Evolutionary conservation across 768 basidiomycete species (phyloP).

Genomic region (Tricholoma matsutake): DNA sequence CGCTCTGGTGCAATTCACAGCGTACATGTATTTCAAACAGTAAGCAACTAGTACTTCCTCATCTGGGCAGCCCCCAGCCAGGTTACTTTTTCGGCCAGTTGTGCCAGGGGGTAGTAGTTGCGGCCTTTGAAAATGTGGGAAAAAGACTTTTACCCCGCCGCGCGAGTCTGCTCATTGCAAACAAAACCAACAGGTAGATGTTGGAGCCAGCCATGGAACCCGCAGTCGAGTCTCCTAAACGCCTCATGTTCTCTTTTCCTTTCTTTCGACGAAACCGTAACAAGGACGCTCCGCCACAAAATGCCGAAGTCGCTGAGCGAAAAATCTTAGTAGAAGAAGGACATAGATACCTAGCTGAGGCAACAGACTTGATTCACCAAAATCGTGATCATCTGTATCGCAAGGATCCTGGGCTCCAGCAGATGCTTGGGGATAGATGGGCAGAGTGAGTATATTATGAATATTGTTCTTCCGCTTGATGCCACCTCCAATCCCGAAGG

Average conservation of each 20-base stretch:
- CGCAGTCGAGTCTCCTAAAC: conserved; percentile 1
- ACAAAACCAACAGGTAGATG: background rate
- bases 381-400: conserved; percentile 17
- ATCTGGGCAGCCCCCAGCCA: no score
- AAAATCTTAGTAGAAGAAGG: conserved; percentile 19
- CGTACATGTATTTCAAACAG: no score
- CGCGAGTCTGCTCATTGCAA: no score
- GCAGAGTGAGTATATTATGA: conserved; percentile 16
- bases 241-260: conserved; percentile 9
- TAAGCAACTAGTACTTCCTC: no score
- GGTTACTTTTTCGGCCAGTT: no score
- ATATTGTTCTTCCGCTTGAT: background rate
- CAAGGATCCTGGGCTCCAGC: conserved; percentile 16
- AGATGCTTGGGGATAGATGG: conserved; percentile 20
- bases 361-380: conserved; percentile 17
- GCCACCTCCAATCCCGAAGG: conserved; percentile 7
- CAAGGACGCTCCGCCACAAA: conserved; percentile 11
- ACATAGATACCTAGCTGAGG: conserved; percentile 18
- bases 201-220: background rate
- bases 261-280: conserved; percentile 14
- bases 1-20: no score
- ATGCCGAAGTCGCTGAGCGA: conserved; percentile 15
- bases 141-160: no score
- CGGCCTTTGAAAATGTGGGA: no score
- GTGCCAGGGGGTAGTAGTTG: no score